Evolutionary conservation across 257 asterid species (phyloP).

Genomic region (Mitragyna speciosa): DNA sequence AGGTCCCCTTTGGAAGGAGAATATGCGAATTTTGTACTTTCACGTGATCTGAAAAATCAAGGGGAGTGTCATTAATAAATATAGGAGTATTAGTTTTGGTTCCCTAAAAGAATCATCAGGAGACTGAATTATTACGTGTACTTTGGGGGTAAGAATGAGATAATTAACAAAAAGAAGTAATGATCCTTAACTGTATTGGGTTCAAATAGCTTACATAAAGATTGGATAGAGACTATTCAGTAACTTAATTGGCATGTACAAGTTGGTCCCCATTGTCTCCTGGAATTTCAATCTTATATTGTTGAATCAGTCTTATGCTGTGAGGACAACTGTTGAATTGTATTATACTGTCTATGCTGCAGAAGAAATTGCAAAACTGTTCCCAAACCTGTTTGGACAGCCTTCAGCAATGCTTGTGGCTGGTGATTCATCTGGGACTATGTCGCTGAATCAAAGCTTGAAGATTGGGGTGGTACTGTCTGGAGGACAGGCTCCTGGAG

Average conservation of each 20-base stretch:
- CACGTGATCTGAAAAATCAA: no score
- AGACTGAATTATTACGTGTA: no score
- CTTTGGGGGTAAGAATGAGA: not conserved
- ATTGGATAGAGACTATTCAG: no score
- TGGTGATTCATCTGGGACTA: conserved; percentile 36
- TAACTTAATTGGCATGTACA: not conserved
- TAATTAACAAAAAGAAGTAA: not conserved
- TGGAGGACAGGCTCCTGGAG: conserved; percentile 99
- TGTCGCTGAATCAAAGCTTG: conserved; percentile 33
- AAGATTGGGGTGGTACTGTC: conserved; percentile 88
- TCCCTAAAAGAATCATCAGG: not conserved
- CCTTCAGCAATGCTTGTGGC: conserved; percentile 80
- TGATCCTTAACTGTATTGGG: not conserved
- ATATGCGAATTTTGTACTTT: no score
- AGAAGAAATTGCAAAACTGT: conserved; percentile 89
- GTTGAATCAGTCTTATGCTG: not conserved
- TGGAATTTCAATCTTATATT: not conserved
- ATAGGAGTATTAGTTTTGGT: no score
- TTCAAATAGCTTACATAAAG: not conserved
- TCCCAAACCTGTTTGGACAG: conserved; percentile 79
- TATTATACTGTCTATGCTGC: conserved; percentile 4
- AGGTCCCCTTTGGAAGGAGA: no score
- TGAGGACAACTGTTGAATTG: not conserved
- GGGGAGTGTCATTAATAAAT: no score
- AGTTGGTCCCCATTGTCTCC: no score